phyloP scores from a whole-genome alignment of 345 rosid species.

The Mangifera indica region DNA sequence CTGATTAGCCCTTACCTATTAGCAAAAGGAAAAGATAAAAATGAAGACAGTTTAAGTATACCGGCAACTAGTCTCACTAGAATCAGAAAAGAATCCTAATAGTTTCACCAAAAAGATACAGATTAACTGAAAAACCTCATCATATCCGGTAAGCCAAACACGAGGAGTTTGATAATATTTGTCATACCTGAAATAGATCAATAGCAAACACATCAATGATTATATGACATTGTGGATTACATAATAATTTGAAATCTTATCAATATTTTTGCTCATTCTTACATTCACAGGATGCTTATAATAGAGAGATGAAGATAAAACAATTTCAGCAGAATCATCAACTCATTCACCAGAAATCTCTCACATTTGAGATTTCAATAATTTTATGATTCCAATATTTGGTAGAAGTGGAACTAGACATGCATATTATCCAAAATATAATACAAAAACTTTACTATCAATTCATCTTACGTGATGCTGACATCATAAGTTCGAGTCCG shows the following conservation, averaged over 20 bases:
- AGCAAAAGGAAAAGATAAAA: background rate
- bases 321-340: background rate
- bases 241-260: background rate
- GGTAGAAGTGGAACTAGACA: background rate
- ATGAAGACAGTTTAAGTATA: background rate
- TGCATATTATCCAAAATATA: background rate
- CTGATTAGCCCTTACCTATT: background rate
- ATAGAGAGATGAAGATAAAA: background rate
- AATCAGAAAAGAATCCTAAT: background rate
- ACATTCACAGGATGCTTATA: background rate
- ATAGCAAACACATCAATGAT: conserved; percentile 12
- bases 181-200: conserved; percentile 21
- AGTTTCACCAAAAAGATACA: background rate
- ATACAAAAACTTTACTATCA: background rate
- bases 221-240: background rate
- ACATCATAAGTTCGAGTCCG: conserved; percentile 96
- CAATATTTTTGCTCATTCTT: background rate
- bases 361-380: background rate
- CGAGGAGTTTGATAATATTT: conserved; percentile 97
- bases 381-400: background rate
- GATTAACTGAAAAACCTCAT: conserved; percentile 53
- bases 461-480: conserved; percentile 83
- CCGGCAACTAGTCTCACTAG: background rate
- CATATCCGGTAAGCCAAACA: conserved; percentile 93
- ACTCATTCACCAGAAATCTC: background rate